Percentiles rank a stretch among this genome's conserved stretches.
Conservation (phyloP, 352 stramenopile species). For the Phytophthora syringae region DNA sequence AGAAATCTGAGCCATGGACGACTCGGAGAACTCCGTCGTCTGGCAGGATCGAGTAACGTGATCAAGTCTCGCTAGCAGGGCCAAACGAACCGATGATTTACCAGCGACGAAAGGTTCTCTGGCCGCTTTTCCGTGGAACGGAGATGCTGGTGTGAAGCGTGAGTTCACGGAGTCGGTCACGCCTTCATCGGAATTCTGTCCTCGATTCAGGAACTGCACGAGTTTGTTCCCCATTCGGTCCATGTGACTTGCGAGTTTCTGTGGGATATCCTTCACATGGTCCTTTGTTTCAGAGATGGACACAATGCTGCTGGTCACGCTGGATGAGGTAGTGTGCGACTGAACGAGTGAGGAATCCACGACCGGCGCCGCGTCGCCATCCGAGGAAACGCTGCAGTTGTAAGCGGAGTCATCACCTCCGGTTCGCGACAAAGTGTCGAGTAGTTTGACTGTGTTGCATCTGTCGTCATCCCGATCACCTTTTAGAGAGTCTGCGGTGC, state of each 20-base stretch:
- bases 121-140: conserved; percentile 3
- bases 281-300: conserved; percentile 14
- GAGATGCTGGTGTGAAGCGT: background rate
- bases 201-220: conserved; percentile 23
- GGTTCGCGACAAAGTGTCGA: conserved; percentile 45
- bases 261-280: conserved; percentile 8
- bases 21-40: conserved; percentile 57
- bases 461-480: conserved; percentile 37
- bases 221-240: conserved; percentile 31
- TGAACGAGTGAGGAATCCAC: conserved; percentile 20
- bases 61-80: conserved; percentile 48
- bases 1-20: conserved; percentile 61
- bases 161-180: background rate
- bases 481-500: conserved; percentile 41
- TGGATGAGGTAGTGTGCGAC: conserved; percentile 10
- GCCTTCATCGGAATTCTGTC: conserved; percentile 16
- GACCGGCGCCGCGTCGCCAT: conserved; percentile 22
- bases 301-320: conserved; percentile 1
- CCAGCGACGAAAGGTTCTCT: conserved; percentile 26
- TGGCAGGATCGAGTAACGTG: conserved; percentile 56
- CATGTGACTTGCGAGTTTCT: conserved; percentile 22
- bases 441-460: conserved; percentile 43
- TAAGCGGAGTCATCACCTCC: conserved; percentile 30
- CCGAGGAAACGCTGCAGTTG: conserved; percentile 37
- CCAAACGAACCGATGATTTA: conserved; percentile 40